These are phyloP conservation scores for Lactarius vividus DNA, from an alignment of 768 basidiomycete genomes.

Conservation along the genomic window DNA sequence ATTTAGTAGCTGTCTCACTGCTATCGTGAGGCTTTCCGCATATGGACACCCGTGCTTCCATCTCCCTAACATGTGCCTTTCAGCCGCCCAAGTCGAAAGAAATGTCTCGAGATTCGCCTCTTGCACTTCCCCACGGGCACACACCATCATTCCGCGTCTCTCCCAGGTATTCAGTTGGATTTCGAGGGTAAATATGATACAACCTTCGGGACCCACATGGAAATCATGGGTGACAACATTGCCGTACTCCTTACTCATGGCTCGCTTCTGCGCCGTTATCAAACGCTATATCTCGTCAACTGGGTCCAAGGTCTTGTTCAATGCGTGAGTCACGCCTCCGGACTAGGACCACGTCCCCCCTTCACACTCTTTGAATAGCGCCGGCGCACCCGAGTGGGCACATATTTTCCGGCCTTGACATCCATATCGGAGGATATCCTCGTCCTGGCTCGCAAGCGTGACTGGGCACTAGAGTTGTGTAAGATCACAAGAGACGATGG, in stretches of 20 bases:
- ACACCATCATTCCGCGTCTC: background rate
- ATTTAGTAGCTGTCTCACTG: slow-evolving; percentile 8
- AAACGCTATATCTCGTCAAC: slow-evolving; percentile 12
- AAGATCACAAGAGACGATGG: background rate
- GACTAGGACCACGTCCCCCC: background rate
- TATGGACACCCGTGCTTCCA: background rate
- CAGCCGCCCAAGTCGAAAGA: background rate
- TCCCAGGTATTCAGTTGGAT: background rate
- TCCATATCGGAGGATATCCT: slow-evolving; percentile 6
- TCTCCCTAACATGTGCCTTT: background rate
- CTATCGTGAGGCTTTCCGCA: slow-evolving; percentile 5
- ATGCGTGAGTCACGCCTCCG: slow-evolving; percentile 8
- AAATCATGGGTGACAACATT: slow-evolving; percentile 10
- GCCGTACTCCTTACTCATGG: slow-evolving; percentile 19
- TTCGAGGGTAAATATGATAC: slow-evolving; percentile 7
- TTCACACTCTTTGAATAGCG: background rate
- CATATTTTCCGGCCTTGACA: slow-evolving; percentile 2
- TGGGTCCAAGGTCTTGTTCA: slow-evolving; percentile 1
- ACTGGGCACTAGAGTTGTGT: slow-evolving; percentile 16
- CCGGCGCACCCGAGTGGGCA: background rate
- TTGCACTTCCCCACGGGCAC: slow-evolving; percentile 11
- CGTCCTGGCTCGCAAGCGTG: slow-evolving; percentile 4
- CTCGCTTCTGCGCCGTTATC: slow-evolving; percentile 1
- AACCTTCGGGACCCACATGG: background rate
- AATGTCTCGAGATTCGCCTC: slow-evolving; percentile 2